Conservation (phyloP, 805 yeast genomes). For the Sungouiella thailandica region DNA sequence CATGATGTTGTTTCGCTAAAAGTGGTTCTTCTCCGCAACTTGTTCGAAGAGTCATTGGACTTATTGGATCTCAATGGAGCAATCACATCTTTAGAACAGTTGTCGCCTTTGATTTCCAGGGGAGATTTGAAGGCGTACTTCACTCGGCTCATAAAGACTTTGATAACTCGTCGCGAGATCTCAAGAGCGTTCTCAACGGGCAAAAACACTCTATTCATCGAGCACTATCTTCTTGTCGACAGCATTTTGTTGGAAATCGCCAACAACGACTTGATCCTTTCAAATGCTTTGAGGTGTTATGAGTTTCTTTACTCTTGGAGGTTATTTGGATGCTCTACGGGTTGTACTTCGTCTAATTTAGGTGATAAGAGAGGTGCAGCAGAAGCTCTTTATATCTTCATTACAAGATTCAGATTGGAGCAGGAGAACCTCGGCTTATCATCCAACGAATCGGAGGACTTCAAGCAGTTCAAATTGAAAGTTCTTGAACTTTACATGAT, state of each 20-base stretch:
- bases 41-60: constrained; percentile 10
- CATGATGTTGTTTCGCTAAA: constrained; percentile 2
- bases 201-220: constrained; percentile 14
- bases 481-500: constrained; percentile 38
- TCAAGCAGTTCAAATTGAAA: constrained; percentile 32
- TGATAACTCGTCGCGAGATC: constrained; percentile 21
- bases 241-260: constrained; percentile 28
- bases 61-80: constrained; percentile 9
- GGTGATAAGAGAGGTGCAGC: constrained; percentile 41
- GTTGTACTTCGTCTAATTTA: constrained; percentile 4
- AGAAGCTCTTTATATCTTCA: constrained; percentile 35
- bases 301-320: constrained; percentile 41
- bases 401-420: constrained; percentile 29
- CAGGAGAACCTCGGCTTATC: constrained; percentile 13
- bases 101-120: constrained; percentile 4
- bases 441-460: constrained; percentile 16
- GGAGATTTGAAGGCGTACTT: constrained; percentile 15
- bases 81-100: constrained; percentile 5
- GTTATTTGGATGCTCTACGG: constrained; percentile 19
- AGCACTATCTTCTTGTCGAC: constrained; percentile 30
- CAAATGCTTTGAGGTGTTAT: constrained; percentile 28
- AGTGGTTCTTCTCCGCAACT: constrained; percentile 7
- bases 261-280: constrained; percentile 24
- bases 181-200: constrained; percentile 20
- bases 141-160: constrained; percentile 21